phyloP scores from a whole-genome alignment of 495 filamentous ascomycete species.

The Aspergillus heteromorphus region DNA sequence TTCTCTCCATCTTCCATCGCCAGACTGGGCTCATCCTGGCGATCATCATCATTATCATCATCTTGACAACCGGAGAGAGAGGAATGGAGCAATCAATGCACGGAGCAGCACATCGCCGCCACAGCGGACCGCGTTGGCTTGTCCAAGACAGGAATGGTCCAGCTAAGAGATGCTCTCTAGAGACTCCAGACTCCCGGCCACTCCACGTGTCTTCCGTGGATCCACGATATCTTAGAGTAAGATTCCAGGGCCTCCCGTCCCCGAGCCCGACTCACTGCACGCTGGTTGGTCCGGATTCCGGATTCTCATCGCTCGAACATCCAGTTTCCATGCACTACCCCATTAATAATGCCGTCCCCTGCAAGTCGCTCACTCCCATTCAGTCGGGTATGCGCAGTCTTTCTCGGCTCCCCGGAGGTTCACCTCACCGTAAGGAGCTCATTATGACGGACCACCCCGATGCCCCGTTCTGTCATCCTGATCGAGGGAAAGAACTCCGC shows the following conservation, averaged over 20 bases:
- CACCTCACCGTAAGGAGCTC: neutral
- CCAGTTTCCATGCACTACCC: neutral
- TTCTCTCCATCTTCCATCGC: neutral
- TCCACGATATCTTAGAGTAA: no score
- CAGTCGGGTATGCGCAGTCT: neutral
- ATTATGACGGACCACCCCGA: neutral
- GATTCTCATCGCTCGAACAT: neutral
- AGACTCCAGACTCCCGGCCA: neutral
- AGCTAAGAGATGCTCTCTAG: no score
- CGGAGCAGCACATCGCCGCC: neutral
- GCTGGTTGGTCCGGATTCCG: conserved; percentile 8
- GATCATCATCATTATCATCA: no score
- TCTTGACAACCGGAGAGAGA: no score
- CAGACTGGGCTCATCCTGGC: neutral
- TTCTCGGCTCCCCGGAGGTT: conserved; percentile 9
- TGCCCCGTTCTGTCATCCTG: neutral
- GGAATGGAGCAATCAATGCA: neutral
- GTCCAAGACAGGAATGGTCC: neutral
- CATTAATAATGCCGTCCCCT: neutral
- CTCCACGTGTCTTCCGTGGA: neutral
- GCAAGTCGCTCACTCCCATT: neutral
- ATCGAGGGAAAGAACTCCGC: neutral
- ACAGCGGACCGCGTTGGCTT: neutral
- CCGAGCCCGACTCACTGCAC: neutral
- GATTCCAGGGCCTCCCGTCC: no score